Percentiles rank a stretch among this genome's conserved stretches.
These are phyloP conservation scores for Raphanus sativus DNA, from an alignment of 345 rosid species.

Conservation along the genomic window DNA sequence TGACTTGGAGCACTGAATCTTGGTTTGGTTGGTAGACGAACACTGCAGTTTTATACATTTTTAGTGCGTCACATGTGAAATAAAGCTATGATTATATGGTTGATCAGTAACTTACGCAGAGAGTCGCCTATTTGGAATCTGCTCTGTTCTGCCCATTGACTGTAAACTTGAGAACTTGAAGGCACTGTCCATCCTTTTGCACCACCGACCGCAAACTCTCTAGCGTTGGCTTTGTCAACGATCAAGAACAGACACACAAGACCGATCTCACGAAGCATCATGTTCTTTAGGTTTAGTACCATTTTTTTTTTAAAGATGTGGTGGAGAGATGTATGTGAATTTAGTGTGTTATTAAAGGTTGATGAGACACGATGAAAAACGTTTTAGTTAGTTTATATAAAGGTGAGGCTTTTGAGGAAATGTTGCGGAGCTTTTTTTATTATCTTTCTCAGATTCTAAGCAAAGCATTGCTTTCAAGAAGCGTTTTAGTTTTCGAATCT, in stretches of 20 bases:
- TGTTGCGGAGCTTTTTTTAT: constrained; percentile 58
- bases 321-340: constrained; percentile 4
- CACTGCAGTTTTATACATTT: constrained; percentile 43
- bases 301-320: neutral
- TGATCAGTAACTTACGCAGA: constrained; percentile 48
- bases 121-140: constrained; percentile 85
- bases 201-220: constrained; percentile 63
- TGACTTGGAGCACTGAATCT: constrained; percentile 77
- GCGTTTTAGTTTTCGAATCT: constrained; percentile 39
- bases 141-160: constrained; percentile 71
- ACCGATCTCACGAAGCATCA: constrained; percentile 29
- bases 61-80: neutral
- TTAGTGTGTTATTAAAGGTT: constrained; percentile 16
- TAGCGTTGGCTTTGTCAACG: constrained; percentile 48
- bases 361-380: constrained; percentile 23
- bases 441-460: constrained; percentile 45
- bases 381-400: constrained; percentile 59
- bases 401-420: constrained; percentile 34
- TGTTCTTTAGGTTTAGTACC: constrained; percentile 30
- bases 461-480: constrained; percentile 59
- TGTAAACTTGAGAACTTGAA: constrained; percentile 39
- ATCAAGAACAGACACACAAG: constrained; percentile 42
- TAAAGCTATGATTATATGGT: neutral
- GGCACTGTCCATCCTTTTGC: constrained; percentile 64
- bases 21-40: constrained; percentile 52